phyloP scores from a whole-genome alignment of 371 early-diverging fungal species.

The Mucor velutinosus region DNA sequence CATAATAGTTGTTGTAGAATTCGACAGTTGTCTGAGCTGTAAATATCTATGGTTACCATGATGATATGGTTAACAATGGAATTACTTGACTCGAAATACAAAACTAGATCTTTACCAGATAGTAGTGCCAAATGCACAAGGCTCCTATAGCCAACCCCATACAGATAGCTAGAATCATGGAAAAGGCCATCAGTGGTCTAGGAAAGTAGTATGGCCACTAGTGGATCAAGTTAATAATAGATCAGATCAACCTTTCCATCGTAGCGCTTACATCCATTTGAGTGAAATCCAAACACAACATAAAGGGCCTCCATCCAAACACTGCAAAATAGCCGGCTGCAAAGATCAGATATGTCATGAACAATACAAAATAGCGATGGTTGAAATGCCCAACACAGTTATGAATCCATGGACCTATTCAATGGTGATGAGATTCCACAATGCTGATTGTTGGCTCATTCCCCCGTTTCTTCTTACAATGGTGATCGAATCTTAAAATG shows the following conservation, averaged over 20 bases:
- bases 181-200: constrained; percentile 58
- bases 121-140: constrained; percentile 66
- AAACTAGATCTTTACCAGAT: constrained; percentile 42
- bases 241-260: neutral
- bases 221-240: neutral
- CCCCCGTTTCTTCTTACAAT: constrained; percentile 47
- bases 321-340: constrained; percentile 66
- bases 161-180: constrained; percentile 58
- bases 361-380: constrained; percentile 82
- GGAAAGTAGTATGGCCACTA: constrained; percentile 69
- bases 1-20: constrained; percentile 61
- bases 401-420: constrained; percentile 72
- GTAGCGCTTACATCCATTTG: constrained; percentile 42
- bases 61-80: neutral
- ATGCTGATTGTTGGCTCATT: neutral
- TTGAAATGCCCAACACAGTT: constrained; percentile 85
- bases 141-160: constrained; percentile 62
- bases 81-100: neutral
- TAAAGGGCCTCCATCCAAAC: constrained; percentile 61
- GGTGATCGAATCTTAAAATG: constrained; percentile 74
- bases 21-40: constrained; percentile 68
- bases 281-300: constrained; percentile 51
- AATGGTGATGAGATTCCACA: neutral
- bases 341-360: constrained; percentile 68
- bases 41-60: constrained; percentile 28